These are phyloP conservation scores for Herpetomonas muscarum DNA, from an alignment of 208 protist genomes.

Conservation along the genomic window DNA sequence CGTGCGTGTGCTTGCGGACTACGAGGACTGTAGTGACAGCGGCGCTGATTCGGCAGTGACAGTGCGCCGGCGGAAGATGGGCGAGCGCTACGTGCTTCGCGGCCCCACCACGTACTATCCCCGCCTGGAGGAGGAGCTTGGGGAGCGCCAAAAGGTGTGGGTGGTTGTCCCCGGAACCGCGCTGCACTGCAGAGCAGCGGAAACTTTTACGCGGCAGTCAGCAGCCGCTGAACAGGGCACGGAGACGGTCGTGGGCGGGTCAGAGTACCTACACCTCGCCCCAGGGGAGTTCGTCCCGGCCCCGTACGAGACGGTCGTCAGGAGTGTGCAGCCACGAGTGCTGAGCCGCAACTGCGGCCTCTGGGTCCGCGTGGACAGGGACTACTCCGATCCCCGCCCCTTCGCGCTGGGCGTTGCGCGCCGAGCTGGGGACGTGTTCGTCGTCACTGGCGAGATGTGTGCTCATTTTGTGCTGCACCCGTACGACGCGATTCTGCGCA, in stretches of 20 bases:
- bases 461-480: conserved; percentile 90
- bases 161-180: conserved; percentile 21
- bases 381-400: conserved; percentile 85
- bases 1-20: conserved; percentile 52
- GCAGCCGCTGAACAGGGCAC: conserved; percentile 25
- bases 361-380: conserved; percentile 72
- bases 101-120: conserved; percentile 79
- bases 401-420: conserved; percentile 53
- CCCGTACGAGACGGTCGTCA: conserved; percentile 77
- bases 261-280: conserved; percentile 44
- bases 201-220: conserved; percentile 32
- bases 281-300: conserved; percentile 64
- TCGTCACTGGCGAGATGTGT: conserved; percentile 81
- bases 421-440: conserved; percentile 59
- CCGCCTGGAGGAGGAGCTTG: conserved; percentile 49
- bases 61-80: conserved; percentile 24
- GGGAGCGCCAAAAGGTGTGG: conserved; percentile 27
- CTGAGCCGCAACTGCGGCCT: conserved; percentile 79
- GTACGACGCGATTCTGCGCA: conserved; percentile 82
- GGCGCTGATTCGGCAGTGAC: not conserved
- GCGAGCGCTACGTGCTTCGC: conserved; percentile 45
- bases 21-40: conserved; percentile 20
- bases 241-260: conserved; percentile 17
- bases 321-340: conserved; percentile 37
- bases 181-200: conserved; percentile 39